Conservation (phyloP, 352 stramenopile genomes). For the Pythium oligandrum region DNA sequence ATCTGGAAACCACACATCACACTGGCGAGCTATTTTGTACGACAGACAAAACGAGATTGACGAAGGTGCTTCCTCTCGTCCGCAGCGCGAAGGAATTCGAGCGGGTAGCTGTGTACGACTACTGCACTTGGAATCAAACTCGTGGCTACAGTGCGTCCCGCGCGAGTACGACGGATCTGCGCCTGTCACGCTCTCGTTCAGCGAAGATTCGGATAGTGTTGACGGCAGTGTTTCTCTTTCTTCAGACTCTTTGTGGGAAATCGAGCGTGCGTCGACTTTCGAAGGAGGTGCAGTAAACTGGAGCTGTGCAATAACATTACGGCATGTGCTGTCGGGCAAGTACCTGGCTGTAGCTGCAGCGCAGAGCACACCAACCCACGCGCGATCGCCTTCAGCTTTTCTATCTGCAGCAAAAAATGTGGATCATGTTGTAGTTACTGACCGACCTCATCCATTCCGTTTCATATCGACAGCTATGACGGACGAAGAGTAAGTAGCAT, state of each 20-base stretch:
- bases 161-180: constrained; percentile 2
- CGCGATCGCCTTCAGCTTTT: no score
- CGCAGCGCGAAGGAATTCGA: constrained; percentile 25
- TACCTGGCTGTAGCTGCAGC: constrained; percentile 43
- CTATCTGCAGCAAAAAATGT: no score
- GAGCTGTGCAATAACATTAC: constrained; percentile 41
- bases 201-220: constrained; percentile 27
- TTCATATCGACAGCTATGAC: constrained; percentile 55
- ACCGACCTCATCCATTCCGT: constrained; percentile 35
- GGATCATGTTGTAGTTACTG: no score
- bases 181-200: constrained; percentile 40
- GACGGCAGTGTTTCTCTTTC: constrained; percentile 25
- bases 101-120: constrained; percentile 54
- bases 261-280: constrained; percentile 41
- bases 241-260: constrained; percentile 56
- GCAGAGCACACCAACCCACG: background rate
- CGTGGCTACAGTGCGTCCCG: constrained; percentile 40
- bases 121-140: constrained; percentile 61
- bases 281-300: constrained; percentile 57
- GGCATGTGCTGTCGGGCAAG: constrained; percentile 48
- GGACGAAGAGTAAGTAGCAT: constrained; percentile 41
- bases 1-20: constrained; percentile 50
- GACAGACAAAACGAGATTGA: constrained; percentile 24
- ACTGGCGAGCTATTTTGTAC: constrained; percentile 55
- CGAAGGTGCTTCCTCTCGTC: constrained; percentile 1